Evolutionary conservation across 1,284 basidiomycete species (phyloP).

Genomic region (Leccinum variabile): DNA sequence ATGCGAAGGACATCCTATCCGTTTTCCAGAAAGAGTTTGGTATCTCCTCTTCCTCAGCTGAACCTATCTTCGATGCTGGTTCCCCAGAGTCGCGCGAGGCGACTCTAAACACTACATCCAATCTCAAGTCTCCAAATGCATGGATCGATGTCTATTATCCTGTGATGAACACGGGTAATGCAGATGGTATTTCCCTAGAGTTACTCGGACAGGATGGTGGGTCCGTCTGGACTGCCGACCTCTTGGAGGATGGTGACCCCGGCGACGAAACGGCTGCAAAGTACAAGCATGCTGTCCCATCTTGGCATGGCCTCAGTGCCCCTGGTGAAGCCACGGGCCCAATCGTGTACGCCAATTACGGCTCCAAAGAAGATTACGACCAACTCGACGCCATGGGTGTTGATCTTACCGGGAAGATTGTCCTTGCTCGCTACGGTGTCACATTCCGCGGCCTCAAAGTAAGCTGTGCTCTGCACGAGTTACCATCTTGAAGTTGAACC

Average conservation of each 20-base stretch:
- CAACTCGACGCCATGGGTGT: conserved; percentile 60
- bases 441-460: conserved; percentile 86
- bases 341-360: conserved; percentile 84
- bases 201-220: conserved; percentile 56
- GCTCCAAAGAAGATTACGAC: conserved; percentile 77
- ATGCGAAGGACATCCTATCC: conserved; percentile 62
- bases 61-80: conserved; percentile 67
- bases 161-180: conserved; percentile 65
- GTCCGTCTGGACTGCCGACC: conserved; percentile 67
- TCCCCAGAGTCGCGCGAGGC: conserved; percentile 61
- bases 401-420: conserved; percentile 79
- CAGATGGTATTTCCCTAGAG: conserved; percentile 60
- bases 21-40: conserved; percentile 63
- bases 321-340: conserved; percentile 65
- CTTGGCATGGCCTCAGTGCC: conserved; percentile 71
- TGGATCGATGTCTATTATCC: conserved; percentile 88
- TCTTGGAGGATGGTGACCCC: conserved; percentile 68
- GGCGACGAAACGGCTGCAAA: conserved; percentile 62
- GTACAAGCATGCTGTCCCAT: conserved; percentile 56
- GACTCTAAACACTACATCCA: conserved; percentile 53
- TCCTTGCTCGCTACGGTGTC: conserved; percentile 80
- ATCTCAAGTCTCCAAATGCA: conserved; percentile 51
- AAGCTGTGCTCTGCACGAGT: not conserved
- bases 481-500: conserved; percentile 2
- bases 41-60: conserved; percentile 43